These are phyloP conservation scores for Albophoma yamanashiensis DNA, from an alignment of 2,329 filamentous ascomycete species.

Conservation along the genomic window DNA sequence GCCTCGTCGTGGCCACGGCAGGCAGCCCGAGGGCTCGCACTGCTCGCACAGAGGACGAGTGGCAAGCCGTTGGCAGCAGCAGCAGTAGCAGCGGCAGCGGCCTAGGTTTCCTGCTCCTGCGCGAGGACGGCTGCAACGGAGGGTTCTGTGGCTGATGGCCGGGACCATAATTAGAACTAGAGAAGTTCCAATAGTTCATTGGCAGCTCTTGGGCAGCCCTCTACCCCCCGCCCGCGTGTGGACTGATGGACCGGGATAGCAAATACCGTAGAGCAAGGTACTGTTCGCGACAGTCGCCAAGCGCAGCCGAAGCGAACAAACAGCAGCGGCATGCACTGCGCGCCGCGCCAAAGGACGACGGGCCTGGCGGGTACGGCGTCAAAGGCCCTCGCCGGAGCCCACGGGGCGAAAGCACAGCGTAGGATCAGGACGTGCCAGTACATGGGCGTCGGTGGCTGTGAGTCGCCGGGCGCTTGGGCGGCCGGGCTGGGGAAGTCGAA, in stretches of 20 bases:
- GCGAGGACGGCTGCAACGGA: background rate
- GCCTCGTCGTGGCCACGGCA: background rate
- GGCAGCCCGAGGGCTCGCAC: background rate
- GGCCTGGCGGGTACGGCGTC: slow-evolving; percentile 7
- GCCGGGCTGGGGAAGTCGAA: background rate
- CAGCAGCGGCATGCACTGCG: background rate
- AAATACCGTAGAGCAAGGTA: background rate
- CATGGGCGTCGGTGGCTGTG: slow-evolving; percentile 6
- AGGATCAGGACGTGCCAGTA: background rate
- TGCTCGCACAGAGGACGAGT: background rate
- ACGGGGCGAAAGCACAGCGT: background rate
- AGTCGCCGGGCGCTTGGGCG: slow-evolving; percentile 2
- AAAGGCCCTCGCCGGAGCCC: slow-evolving; percentile 1
- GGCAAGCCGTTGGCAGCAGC: background rate
- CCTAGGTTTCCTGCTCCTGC: background rate
- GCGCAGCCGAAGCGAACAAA: background rate
- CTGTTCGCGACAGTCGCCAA: background rate
- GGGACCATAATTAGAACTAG: slow-evolving; percentile 1
- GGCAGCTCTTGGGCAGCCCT: background rate
- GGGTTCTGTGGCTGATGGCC: background rate
- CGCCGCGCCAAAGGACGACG: background rate
- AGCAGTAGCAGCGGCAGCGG: background rate
- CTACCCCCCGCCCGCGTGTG: background rate
- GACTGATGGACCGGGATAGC: background rate
- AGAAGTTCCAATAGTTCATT: background rate